Evolutionary conservation across 768 basidiomycete genomes (phyloP), one percentile per base, ranked within the genome.

Genomic region (Phlegmacium glaucopus): DNA sequence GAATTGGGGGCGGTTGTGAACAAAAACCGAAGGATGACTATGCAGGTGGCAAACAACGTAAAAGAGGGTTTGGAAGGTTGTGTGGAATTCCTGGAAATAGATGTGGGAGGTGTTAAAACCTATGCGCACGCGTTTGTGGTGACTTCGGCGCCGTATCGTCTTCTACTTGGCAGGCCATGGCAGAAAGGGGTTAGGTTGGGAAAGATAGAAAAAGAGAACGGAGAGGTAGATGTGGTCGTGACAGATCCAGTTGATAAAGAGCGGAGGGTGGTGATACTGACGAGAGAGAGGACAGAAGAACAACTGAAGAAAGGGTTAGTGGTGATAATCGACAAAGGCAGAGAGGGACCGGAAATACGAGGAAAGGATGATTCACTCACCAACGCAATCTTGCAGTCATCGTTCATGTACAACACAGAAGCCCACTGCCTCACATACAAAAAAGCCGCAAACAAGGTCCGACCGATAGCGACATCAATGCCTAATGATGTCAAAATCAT

Each of bases 1-100:
- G 50, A 50, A 48, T 13, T 50, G 38, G n/a, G 46, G 16, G 2
- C 57, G 6, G 17, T 17, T 4, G 35, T 58, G 11, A 63, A 61
- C 15, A 18, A 44, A n/a, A 38, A 42, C 18, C 35, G 45, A 8
- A 26, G 28, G 13, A 57, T 64, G 52, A 50, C 25, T 1, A 63
- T 63, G 59, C 49, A 63, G 15, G 55, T 51, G 10, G 59, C 54
- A 4, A 61, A 61, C 40, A 50, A 56, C 2, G 32, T 9, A 0
- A 39, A 30, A 22, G 52, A 56, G 41, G 42, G 43, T 34, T 26
- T 57, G 27, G 30, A 39, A 13, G 57, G 54, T 3, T 58, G 54
- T 39, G 46, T 42, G 0, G 56, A 60, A 37, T 52, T 15, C 7
- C 30, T 60, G 35, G 48, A 53, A 26, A 27, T 35, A 11, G 42